Percentiles rank a stretch among this genome's conserved stretches.
Evolutionary conservation across 345 rosid genomes (phyloP).

Genomic region (Euphorbia lathyris): DNA sequence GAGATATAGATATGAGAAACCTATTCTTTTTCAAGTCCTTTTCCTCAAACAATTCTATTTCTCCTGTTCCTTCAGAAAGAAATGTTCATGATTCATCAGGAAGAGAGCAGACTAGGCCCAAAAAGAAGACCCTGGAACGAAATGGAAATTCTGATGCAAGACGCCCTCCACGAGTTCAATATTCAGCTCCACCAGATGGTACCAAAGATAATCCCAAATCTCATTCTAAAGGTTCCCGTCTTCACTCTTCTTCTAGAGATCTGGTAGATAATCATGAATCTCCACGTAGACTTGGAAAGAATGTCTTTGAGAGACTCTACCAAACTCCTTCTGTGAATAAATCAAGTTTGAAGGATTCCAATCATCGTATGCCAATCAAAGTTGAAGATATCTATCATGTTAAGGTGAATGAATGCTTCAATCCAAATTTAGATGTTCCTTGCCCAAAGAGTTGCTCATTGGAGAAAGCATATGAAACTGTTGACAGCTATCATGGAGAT

Average conservation of each 20-base stretch:
- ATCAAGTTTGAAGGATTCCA: slow-evolving; percentile 43
- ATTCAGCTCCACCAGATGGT: slow-evolving; percentile 51
- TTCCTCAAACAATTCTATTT: slow-evolving; percentile 32
- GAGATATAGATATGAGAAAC: slow-evolving; percentile 66
- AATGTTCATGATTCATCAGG: slow-evolving; percentile 50
- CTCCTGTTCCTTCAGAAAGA: slow-evolving; percentile 35
- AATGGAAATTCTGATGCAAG: slow-evolving; percentile 39
- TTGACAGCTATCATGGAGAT: slow-evolving; percentile 28
- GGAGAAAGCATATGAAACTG: slow-evolving; percentile 45
- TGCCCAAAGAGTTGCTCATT: slow-evolving; percentile 39
- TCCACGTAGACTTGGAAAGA: slow-evolving; percentile 76
- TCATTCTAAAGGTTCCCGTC: slow-evolving; percentile 49
- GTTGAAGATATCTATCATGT: slow-evolving; percentile 72
- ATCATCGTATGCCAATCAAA: slow-evolving; percentile 60
- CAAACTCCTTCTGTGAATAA: slow-evolving; percentile 46
- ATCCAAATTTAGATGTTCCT: slow-evolving; percentile 38
- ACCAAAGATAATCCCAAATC: slow-evolving; percentile 50
- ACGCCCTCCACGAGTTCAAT: slow-evolving; percentile 68
- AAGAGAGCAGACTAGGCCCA: slow-evolving; percentile 50
- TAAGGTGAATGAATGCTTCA: no score
- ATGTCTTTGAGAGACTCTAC: slow-evolving; percentile 80
- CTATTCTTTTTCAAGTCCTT: slow-evolving; percentile 76
- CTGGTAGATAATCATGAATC: slow-evolving; percentile 66
- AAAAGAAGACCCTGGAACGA: slow-evolving; percentile 40
- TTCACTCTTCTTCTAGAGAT: slow-evolving; percentile 50